Evolutionary conservation across 495 filamentous ascomycete genomes (phyloP), one percentile per base, ranked within the genome.

Genomic region (Pyronema omphalodes): DNA sequence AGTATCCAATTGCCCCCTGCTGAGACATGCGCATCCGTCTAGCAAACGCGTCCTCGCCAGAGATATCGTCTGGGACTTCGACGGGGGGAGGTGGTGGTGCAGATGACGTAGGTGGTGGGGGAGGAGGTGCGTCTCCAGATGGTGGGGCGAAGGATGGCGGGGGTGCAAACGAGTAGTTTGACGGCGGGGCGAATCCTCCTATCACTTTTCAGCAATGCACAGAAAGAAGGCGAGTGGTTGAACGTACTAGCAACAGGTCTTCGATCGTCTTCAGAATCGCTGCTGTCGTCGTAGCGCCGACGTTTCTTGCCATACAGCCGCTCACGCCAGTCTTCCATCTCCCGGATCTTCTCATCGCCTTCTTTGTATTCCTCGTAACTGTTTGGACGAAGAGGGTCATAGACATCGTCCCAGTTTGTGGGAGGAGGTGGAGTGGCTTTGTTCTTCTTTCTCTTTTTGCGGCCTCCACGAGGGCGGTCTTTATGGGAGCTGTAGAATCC

Each of bases 321-420:
- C 19, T 82, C 82, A 61, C 93, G 93, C 89, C 89, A 96, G 54
- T 94, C 88, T 37, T 78, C 73, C 15, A 88, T 75, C 66, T 91
- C 85, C 0, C 72, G 65, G 41, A 88, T 76, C 58, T 83, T 81
- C 66, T 94, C 89, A 34, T 93, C 88, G 57, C 86, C 89, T 37
- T 80, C 71, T 45, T 83, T 77, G 63, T 93, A 95, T 65, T 93
- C 84, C 45, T 87, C 80, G 55, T 89, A 88, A 53, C 78, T 85
- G 40, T 87, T 94, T 0, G 89, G 89, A 17, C 82, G 69, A 2
- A 82, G 74, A 0, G 86, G 84, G 60, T 94, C 89, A 61, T 94
- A 96, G 44, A 88, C 79, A 64, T 93, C 88, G 63, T 94, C 85
- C 89, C 88, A 95, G 62, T 94, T 80, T 41, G 84, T 83, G 49